Conservation (phyloP, 164 flowering plant genomes). For the Sextonia rubra region DNA sequence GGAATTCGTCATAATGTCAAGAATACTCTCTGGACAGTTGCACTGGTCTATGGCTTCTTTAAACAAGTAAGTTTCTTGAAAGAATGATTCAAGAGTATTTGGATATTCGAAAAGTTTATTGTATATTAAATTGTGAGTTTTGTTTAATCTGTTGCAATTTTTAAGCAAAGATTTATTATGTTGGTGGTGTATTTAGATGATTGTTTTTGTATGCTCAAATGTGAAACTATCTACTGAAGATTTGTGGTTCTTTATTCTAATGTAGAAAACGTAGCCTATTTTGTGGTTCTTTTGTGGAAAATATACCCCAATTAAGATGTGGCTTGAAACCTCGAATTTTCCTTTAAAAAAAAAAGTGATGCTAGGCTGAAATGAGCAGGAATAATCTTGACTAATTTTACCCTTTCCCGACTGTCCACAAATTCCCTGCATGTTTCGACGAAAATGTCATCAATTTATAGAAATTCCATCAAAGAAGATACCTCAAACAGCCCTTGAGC, state of each 20-base stretch:
- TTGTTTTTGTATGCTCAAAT: not conserved
- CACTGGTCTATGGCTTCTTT: slow-evolving; percentile 90
- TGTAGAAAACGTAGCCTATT: not conserved
- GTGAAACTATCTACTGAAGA: not conserved
- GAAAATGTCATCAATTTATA: no score
- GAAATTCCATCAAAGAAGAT: no score
- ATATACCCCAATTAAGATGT: not conserved
- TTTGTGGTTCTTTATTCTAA: not conserved
- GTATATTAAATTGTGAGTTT: not conserved
- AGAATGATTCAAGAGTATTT: not conserved
- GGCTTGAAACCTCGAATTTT: not conserved
- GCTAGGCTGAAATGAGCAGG: no score
- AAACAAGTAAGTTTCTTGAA: slow-evolving; percentile 57
- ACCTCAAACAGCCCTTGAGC: no score
- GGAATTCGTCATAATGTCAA: slow-evolving; percentile 69
- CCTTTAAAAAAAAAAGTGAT: no score
- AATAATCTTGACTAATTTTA: no score
- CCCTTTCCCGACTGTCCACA: no score
- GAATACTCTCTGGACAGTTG: slow-evolving; percentile 89
- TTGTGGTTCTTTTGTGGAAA: no score
- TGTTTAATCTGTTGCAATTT: not conserved
- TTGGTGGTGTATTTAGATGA: not conserved
- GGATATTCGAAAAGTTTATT: no score
- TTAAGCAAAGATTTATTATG: not conserved
- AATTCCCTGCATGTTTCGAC: no score